A percentile compares a stretch with the other conserved stretches of the same genome.
These are phyloP conservation scores for Linnemannia elongata DNA, from an alignment of 192 early-diverging fungal genomes.

Conservation along the genomic window DNA sequence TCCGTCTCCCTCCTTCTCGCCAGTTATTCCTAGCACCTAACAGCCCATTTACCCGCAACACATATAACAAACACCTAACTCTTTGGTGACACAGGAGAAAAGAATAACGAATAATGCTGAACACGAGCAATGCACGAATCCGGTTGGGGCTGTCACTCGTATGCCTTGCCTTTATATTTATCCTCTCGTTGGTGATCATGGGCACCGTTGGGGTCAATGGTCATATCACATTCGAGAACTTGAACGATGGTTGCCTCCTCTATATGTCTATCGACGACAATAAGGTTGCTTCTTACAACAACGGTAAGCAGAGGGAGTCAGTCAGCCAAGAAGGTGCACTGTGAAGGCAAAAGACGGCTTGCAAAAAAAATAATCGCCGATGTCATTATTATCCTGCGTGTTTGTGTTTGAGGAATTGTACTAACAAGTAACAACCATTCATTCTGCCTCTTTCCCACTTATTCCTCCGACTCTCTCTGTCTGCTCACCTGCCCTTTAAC, in stretches of 20 bases:
- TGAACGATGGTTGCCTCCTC: slow-evolving; percentile 30
- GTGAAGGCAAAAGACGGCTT: not conserved
- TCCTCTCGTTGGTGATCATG: slow-evolving; percentile 42
- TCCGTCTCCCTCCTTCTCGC: no score
- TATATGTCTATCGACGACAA: slow-evolving; percentile 22
- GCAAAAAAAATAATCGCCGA: not conserved
- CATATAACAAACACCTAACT: not conserved
- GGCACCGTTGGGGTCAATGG: slow-evolving; percentile 39
- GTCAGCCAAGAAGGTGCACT: not conserved
- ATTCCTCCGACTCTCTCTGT: not conserved
- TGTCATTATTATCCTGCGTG: not conserved
- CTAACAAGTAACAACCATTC: not conserved
- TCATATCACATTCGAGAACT: not conserved
- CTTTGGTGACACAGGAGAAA: not conserved
- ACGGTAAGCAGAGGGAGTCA: slow-evolving; percentile 5
- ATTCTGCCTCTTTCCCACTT: not conserved
- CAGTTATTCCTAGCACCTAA: no score
- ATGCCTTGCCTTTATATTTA: slow-evolving; percentile 6
- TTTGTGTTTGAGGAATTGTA: not conserved
- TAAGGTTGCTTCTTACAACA: slow-evolving; percentile 14
- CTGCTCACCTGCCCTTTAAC: no score
- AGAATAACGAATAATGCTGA: slow-evolving; percentile 16
- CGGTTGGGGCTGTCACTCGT: slow-evolving; percentile 5
- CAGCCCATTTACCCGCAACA: not conserved
- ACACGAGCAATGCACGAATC: slow-evolving; percentile 18